These are phyloP conservation scores for Hemisphaericaspora nanyangensis DNA, from an alignment of 805 yeast genomes.

Conservation along the genomic window DNA sequence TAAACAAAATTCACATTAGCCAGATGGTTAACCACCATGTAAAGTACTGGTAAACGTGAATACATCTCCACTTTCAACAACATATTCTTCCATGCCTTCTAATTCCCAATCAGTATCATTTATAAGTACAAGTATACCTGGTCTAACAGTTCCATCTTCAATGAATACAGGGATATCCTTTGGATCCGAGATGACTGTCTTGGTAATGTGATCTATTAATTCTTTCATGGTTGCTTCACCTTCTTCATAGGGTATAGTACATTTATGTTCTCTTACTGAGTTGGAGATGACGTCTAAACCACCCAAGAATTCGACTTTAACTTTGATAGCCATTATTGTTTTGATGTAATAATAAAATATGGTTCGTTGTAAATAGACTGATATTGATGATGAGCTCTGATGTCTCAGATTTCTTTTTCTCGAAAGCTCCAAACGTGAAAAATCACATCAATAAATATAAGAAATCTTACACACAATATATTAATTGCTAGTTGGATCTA, in stretches of 20 bases:
- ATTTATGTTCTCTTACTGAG: slow-evolving; percentile 50
- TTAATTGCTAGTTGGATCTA: too few species aligned
- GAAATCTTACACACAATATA: too few species aligned
- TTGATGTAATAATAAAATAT: not conserved
- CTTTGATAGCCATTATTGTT: slow-evolving; percentile 25
- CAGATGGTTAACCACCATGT: slow-evolving; percentile 71
- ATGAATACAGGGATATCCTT: slow-evolving; percentile 71
- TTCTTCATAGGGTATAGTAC: slow-evolving; percentile 41
- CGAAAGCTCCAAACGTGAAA: not conserved
- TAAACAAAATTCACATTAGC: not conserved
- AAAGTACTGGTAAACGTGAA: slow-evolving; percentile 88
- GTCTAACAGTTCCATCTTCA: slow-evolving; percentile 78
- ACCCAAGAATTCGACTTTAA: slow-evolving; percentile 52
- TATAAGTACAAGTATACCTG: slow-evolving; percentile 87
- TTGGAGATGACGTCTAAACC: slow-evolving; percentile 81
- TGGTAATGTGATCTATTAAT: slow-evolving; percentile 52
- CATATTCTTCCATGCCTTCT: slow-evolving; percentile 82
- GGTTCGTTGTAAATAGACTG: too few species aligned
- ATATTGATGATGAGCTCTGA: too few species aligned
- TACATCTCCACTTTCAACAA: slow-evolving; percentile 69
- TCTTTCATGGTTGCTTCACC: slow-evolving; percentile 45
- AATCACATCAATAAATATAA: too few species aligned
- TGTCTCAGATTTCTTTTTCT: not conserved
- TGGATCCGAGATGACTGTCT: slow-evolving; percentile 52
- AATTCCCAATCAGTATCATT: slow-evolving; percentile 97